phyloP scores from a whole-genome alignment of 1,139 yeast genomes.

The Saccharomyces hybrid region DNA sequence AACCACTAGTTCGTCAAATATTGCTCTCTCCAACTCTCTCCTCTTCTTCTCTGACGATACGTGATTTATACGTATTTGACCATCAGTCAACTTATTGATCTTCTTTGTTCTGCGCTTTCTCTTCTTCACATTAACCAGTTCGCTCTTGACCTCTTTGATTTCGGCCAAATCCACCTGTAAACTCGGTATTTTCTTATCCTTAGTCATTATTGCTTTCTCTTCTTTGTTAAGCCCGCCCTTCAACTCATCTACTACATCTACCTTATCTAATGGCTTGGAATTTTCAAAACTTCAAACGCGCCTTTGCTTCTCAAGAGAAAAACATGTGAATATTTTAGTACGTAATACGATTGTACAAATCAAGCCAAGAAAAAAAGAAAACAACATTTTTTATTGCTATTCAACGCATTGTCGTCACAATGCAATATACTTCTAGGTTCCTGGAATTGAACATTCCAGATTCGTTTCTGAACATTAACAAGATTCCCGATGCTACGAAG shows the following conservation, averaged over 20 bases:
- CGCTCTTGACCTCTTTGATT: neutral
- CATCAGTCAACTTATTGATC: slow-evolving; percentile 28
- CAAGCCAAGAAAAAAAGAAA: neutral
- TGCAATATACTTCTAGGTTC: slow-evolving; percentile 17
- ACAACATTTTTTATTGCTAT: neutral
- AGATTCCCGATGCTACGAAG: slow-evolving; percentile 39
- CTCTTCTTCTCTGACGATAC: slow-evolving; percentile 38
- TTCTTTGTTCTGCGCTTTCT: slow-evolving; percentile 19
- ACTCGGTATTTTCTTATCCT: neutral
- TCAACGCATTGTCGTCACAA: slow-evolving; percentile 1
- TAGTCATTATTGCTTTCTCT: neutral
- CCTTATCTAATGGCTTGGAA: neutral
- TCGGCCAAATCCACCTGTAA: neutral
- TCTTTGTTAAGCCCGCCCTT: neutral
- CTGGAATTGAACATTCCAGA: slow-evolving; percentile 22
- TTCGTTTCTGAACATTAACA: slow-evolving; percentile 14
- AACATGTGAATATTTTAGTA: neutral
- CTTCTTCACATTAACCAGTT: slow-evolving; percentile 1
- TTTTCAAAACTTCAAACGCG: neutral
- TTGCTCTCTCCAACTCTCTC: slow-evolving; percentile 35
- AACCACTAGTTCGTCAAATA: slow-evolving; percentile 36
- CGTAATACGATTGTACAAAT: neutral
- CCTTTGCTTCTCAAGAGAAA: neutral
- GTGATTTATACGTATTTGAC: slow-evolving; percentile 38
- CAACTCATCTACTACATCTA: neutral